Evolutionary conservation across 1,284 basidiomycete species (phyloP), one percentile per base, ranked within the genome.

Genomic region (Vanrija pseudolonga): DNA sequence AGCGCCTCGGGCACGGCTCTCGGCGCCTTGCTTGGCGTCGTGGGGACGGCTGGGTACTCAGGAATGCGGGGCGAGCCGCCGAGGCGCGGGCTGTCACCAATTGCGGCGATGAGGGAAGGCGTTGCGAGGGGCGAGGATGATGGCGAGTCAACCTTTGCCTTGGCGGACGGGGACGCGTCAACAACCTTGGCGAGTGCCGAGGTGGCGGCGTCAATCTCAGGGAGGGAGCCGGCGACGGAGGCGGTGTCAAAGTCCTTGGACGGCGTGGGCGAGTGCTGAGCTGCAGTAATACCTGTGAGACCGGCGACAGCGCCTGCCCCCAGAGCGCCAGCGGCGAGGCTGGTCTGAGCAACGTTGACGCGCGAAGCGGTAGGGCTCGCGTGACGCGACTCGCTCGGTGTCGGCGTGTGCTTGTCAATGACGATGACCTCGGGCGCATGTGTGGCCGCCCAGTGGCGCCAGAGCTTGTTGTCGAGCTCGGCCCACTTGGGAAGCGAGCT

Each of bases 401-500:
- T 41, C 24, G 12, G 20, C 17, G 47, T 40, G 18, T 22, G 38
- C 22, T 18, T 41, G 40, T 54, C 53, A n/a, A 32, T 38, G n/a
- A 45, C 37, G 4, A 47, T 28, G 8, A 43, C 46, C 19, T 32
- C 24, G 19, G 15, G 28, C 26, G 18, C 26, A 41, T 64, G 67
- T 3, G 63, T 67, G 15, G 60, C 53, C 4, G 51, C 17, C 85
- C 85, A 72, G 53, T 70, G 44, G 42, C 59, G 62, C 75, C 73
- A 75, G 62, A 95, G 87, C 62, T 82, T 80, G 55, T 76, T 71
- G 74, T 97, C 93, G 55, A 92, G 76, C 60, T 82, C 76, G 56
- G 81, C 81, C 89, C 91, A 97, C 61, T 82, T 82, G 42, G 67
- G 70, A 47, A 97, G 68, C 66, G 86, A 82, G 28, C 77, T 71